These are phyloP conservation scores for Saccharum hybrid DNA, from an alignment of 202 grass and related monocot species.

Conservation along the genomic window DNA sequence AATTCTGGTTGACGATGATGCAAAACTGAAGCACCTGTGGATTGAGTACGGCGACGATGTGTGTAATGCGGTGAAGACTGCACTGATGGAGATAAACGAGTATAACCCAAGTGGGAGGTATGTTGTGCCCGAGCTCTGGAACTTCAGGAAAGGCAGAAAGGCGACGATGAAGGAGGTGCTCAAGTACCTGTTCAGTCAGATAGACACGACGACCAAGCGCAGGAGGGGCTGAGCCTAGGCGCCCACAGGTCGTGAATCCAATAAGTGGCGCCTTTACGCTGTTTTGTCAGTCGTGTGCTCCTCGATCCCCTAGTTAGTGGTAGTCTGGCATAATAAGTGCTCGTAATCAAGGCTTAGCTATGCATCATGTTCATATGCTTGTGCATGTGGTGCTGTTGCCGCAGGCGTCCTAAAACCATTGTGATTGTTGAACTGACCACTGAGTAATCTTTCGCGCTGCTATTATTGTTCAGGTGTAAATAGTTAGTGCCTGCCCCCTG, in stretches of 20 bases:
- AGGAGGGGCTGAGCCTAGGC: constrained; percentile 38
- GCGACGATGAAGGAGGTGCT: constrained; percentile 81
- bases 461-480: not conserved
- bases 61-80: constrained; percentile 73
- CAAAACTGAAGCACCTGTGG: constrained; percentile 57
- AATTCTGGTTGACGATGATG: constrained; percentile 69
- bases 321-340: not conserved
- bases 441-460: not conserved
- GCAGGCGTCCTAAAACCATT: constrained; percentile 10
- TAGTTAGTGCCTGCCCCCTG: not conserved
- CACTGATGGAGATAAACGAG: constrained; percentile 67
- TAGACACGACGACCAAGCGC: constrained; percentile 47
- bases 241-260: not conserved
- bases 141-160: constrained; percentile 67
- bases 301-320: not conserved
- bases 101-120: constrained; percentile 77
- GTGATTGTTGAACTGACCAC: constrained; percentile 23
- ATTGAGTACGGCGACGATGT: constrained; percentile 68
- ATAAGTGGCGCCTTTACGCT: not conserved
- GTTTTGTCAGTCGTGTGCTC: not conserved
- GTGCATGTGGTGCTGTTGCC: not conserved
- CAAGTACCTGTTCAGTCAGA: constrained; percentile 56
- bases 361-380: not conserved
- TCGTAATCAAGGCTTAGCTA: not conserved
- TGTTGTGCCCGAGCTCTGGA: constrained; percentile 70